A percentile compares a stretch with the other conserved stretches of the same genome.
Conservation (phyloP, 805 yeast genomes). For the Starmerella sirachaensis region DNA sequence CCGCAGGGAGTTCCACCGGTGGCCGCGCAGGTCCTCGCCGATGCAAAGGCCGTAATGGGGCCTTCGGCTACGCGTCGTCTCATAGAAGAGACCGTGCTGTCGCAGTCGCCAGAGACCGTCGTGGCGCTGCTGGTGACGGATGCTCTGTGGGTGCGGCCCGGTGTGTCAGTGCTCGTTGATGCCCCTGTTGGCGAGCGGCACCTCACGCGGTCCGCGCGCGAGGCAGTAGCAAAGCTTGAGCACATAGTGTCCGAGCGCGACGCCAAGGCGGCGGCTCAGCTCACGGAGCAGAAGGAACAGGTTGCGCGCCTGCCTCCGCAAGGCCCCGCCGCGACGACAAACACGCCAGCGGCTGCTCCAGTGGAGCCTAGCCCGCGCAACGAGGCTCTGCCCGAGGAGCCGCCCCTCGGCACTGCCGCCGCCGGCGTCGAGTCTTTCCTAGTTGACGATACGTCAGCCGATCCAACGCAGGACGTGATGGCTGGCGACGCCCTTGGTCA, state of each 20-base stretch:
- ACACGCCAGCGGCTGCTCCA: neutral
- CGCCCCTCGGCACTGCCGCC: no score
- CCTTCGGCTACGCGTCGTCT: conserved; percentile 2
- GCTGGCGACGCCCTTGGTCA: no score
- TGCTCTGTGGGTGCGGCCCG: conserved; percentile 6
- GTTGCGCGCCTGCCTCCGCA: conserved; percentile 2
- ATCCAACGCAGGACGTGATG: no score
- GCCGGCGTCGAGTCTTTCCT: no score
- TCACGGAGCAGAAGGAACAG: conserved; percentile 2
- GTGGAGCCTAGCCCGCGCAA: neutral
- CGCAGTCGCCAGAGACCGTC: conserved; percentile 7
- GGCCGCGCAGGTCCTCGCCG: conserved; percentile 3
- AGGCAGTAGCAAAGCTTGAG: conserved; percentile 1
- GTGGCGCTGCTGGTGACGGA: conserved; percentile 15
- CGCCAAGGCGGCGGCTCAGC: neutral
- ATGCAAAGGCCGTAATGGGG: conserved; percentile 14
- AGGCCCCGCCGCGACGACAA: neutral
- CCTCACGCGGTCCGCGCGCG: conserved; percentile 5
- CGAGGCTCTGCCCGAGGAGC: no score
- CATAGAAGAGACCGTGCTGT: conserved; percentile 5
- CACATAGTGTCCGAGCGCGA: conserved; percentile 2
- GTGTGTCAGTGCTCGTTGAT: conserved; percentile 1
- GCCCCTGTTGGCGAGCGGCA: neutral
- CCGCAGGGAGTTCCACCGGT: conserved; percentile 18
- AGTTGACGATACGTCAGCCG: no score